Percentiles rank a stretch among this genome's conserved stretches.
These are phyloP conservation scores for Malus asiatica DNA, from an alignment of 306 rosid genomes.

Conservation along the genomic window DNA sequence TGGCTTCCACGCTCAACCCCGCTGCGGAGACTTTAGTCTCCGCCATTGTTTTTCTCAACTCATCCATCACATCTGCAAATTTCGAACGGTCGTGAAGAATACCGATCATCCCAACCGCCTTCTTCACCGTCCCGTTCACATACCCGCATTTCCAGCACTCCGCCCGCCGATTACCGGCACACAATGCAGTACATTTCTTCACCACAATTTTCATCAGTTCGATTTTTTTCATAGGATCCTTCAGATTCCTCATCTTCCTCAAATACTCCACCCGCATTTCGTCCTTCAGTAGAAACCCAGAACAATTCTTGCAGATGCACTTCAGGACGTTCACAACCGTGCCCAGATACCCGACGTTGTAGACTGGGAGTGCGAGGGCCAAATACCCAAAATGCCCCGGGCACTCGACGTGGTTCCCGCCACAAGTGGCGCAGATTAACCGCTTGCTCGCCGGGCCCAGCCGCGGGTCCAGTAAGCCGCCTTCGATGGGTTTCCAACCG, in stretches of 20 bases:
- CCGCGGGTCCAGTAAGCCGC: conserved; percentile 75
- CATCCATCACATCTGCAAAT: conserved; percentile 40
- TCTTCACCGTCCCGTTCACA: conserved; percentile 75
- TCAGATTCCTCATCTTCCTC: conserved; percentile 59
- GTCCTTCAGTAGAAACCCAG: conserved; percentile 64
- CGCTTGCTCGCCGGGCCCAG: conserved; percentile 65
- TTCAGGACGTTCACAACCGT: conserved; percentile 55
- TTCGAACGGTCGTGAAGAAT: conserved; percentile 56
- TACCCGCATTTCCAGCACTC: conserved; percentile 66
- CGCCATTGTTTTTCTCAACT: conserved; percentile 47
- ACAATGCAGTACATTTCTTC: conserved; percentile 37
- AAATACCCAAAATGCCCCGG: conserved; percentile 85
- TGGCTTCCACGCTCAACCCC: conserved; percentile 17
- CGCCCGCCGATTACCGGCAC: conserved; percentile 25
- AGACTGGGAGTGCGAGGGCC: conserved; percentile 66
- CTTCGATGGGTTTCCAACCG: conserved; percentile 24
- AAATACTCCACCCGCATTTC: conserved; percentile 24
- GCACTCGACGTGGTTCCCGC: conserved; percentile 45
- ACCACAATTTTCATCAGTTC: conserved; percentile 37
- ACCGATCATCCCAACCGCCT: conserved; percentile 27
- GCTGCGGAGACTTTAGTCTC: conserved; percentile 36
- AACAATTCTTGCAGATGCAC: conserved; percentile 87
- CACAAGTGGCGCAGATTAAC: conserved; percentile 62
- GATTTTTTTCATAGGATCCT: conserved; percentile 43
- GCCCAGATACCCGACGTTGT: conserved; percentile 56